These are phyloP conservation scores for Suillus subluteus DNA, from an alignment of 768 basidiomycete genomes.

Conservation along the genomic window DNA sequence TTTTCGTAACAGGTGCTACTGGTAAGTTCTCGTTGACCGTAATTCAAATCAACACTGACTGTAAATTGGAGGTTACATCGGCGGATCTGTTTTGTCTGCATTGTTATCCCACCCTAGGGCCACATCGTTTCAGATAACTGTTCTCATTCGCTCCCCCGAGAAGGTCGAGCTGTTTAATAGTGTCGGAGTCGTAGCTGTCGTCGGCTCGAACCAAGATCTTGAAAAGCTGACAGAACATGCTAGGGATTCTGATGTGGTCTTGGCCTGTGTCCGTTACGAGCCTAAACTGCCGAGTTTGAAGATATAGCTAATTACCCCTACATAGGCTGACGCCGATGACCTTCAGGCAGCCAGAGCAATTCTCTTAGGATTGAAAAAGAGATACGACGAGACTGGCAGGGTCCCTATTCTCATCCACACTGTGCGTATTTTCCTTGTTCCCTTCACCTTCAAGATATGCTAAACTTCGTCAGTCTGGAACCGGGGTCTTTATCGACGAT, in stretches of 20 bases:
- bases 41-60: not conserved
- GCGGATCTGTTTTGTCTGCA: slow-evolving; percentile 53
- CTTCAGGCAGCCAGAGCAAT: slow-evolving; percentile 45
- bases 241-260: slow-evolving; percentile 45
- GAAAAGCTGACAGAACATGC: slow-evolving; percentile 44
- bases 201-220: slow-evolving; percentile 47
- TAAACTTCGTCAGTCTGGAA: slow-evolving; percentile 46
- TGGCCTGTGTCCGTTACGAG: slow-evolving; percentile 35
- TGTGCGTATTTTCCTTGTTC: slow-evolving; percentile 37
- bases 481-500: slow-evolving; percentile 32
- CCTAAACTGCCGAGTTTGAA: not conserved
- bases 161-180: slow-evolving; percentile 33
- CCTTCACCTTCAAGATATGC: not conserved
- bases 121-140: slow-evolving; percentile 46
- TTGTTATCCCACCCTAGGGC: slow-evolving; percentile 48
- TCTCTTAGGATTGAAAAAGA: slow-evolving; percentile 51
- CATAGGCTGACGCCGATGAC: slow-evolving; percentile 48
- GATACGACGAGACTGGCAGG: slow-evolving; percentile 41
- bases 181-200: slow-evolving; percentile 24
- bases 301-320: not conserved
- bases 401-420: slow-evolving; percentile 61
- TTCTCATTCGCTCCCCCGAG: slow-evolving; percentile 46
- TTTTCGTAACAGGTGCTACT: slow-evolving; percentile 23
- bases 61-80: slow-evolving; percentile 51
- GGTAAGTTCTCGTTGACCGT: slow-evolving; percentile 17